phyloP scores from a whole-genome alignment of 106 monocot genomes.

The Alisma plantagoaquatica region DNA sequence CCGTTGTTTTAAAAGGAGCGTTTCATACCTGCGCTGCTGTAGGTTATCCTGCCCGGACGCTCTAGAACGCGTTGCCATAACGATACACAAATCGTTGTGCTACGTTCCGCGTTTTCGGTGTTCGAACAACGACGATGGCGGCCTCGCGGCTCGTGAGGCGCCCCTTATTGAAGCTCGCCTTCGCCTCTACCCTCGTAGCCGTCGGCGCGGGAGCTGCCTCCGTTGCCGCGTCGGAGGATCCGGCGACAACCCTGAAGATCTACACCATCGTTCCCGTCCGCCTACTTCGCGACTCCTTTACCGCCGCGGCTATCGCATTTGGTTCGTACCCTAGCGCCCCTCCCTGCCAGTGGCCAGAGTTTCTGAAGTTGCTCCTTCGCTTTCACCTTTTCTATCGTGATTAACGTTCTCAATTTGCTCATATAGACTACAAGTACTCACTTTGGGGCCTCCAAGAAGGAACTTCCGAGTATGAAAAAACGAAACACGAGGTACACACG shows the following conservation, averaged over 20 bases:
- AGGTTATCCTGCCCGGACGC: too few species aligned
- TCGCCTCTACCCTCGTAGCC: neutral
- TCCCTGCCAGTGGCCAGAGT: too few species aligned
- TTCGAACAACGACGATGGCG: too few species aligned
- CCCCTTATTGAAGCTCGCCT: neutral
- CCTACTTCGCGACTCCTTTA: slow-evolving; percentile 64
- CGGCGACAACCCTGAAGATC: slow-evolving; percentile 48
- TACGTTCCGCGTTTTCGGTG: too few species aligned
- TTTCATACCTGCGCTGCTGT: too few species aligned
- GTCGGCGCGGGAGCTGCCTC: slow-evolving; percentile 8
- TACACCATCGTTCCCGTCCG: slow-evolving; percentile 56
- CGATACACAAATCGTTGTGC: too few species aligned
- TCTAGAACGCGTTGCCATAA: too few species aligned
- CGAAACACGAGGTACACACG: slow-evolving; percentile 61
- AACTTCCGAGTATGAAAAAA: slow-evolving; percentile 42
- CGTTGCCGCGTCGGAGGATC: slow-evolving; percentile 43
- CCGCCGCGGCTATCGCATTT: slow-evolving; percentile 59
- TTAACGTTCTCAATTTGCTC: too few species aligned
- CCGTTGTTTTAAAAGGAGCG: too few species aligned
- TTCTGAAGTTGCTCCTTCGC: too few species aligned
- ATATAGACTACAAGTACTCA: slow-evolving; percentile 85
- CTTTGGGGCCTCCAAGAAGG: slow-evolving; percentile 55
- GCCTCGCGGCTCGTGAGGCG: neutral
- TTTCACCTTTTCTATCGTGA: neutral
- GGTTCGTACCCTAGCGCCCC: slow-evolving; percentile 19